Conservation (phyloP, 352 stramenopile genomes). For the Plasmopara viticola region DNA sequence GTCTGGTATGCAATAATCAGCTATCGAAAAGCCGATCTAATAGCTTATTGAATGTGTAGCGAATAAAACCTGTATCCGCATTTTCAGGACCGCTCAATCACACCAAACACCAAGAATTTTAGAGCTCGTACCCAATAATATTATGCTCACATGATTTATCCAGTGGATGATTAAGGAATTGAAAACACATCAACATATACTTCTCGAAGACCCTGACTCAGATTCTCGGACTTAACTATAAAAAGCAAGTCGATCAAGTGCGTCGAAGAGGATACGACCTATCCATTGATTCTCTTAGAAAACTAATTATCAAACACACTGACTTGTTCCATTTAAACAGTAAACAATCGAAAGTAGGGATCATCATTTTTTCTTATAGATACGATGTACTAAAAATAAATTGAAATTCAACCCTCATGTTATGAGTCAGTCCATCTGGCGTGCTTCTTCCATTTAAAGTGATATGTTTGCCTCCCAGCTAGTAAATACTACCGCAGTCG, state of each 20-base stretch:
- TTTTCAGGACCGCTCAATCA: constrained; percentile 1
- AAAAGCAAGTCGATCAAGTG: constrained; percentile 3
- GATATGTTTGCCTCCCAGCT: too few species aligned
- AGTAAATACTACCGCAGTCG: too few species aligned
- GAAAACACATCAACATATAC: constrained; percentile 4
- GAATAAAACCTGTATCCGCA: neutral
- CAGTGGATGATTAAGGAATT: constrained; percentile 1
- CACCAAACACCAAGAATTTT: neutral
- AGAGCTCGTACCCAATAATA: neutral
- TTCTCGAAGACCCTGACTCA: constrained; percentile 3
- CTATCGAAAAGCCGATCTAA: constrained; percentile 1
- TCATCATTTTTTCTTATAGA: too few species aligned
- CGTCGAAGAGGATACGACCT: neutral
- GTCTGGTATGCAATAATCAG: neutral
- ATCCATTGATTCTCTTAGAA: constrained; percentile 2
- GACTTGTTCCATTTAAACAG: constrained; percentile 1
- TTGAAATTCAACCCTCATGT: neutral
- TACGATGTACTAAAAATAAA: too few species aligned
- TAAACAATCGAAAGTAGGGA: neutral
- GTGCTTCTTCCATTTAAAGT: constrained; percentile 1
- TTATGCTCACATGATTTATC: constrained; percentile 2
- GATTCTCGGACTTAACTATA: constrained; percentile 1
- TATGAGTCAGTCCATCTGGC: neutral
- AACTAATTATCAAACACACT: constrained; percentile 4
- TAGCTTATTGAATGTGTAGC: constrained; percentile 2